Percentiles rank a stretch among this genome's conserved stretches.
Conservation (phyloP, 257 asterid species). For the Nicotiana obtusifolia region DNA sequence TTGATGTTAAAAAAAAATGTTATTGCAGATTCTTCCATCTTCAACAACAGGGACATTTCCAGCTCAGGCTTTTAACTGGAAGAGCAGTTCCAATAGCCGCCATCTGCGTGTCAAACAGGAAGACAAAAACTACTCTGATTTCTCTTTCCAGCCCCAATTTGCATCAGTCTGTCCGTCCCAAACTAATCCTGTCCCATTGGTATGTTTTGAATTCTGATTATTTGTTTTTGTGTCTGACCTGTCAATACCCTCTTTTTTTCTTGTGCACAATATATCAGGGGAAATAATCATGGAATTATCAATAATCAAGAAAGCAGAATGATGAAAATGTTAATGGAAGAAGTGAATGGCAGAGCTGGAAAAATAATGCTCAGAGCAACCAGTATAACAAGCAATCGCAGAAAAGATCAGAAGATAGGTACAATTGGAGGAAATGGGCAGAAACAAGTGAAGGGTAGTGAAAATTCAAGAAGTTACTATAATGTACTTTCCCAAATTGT, state of each 20-base stretch:
- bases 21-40: constrained; percentile 72
- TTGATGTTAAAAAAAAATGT: neutral
- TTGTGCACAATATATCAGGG: constrained; percentile 26
- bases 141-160: constrained; percentile 47
- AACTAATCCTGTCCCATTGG: constrained; percentile 15
- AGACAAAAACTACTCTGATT: constrained; percentile 40
- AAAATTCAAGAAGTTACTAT: constrained; percentile 84
- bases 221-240: neutral
- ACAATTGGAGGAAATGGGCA: constrained; percentile 92
- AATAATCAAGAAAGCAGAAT: constrained; percentile 31
- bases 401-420: constrained; percentile 69
- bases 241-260: neutral
- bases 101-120: constrained; percentile 36
- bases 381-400: constrained; percentile 27
- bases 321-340: constrained; percentile 17
- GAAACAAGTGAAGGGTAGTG: constrained; percentile 87
- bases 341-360: constrained; percentile 36
- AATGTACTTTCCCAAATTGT: constrained; percentile 71
- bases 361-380: constrained; percentile 30
- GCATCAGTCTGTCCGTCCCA: constrained; percentile 16
- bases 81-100: constrained; percentile 18
- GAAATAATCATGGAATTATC: constrained; percentile 38
- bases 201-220: neutral
- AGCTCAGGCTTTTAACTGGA: constrained; percentile 46
- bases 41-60: constrained; percentile 85